Percentiles rank a stretch among this genome's conserved stretches.
phyloP scores from a whole-genome alignment of 2,329 filamentous ascomycete species.

The Blumeria hordei region DNA sequence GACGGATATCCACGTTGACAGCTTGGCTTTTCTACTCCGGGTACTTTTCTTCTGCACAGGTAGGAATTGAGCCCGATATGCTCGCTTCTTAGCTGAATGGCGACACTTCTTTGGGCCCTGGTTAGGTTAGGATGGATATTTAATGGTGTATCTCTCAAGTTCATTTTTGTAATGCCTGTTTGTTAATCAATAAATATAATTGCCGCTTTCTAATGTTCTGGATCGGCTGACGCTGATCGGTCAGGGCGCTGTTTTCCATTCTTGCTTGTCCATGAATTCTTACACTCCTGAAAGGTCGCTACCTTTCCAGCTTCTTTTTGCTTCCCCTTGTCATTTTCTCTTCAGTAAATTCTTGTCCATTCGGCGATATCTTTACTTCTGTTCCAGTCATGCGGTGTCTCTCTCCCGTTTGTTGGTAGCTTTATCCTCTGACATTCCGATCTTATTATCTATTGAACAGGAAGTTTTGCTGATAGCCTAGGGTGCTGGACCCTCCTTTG shows the following conservation, averaged over 20 bases:
- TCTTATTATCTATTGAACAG: not conserved
- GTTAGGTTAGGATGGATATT: too few species aligned
- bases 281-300: too few species aligned
- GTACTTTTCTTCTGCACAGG: not conserved
- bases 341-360: not conserved
- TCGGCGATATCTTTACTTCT: not conserved
- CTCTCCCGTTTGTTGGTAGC: not conserved
- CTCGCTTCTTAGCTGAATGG: not conserved
- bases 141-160: too few species aligned
- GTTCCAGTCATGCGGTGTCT: not conserved
- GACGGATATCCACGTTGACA: not conserved
- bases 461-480: not conserved
- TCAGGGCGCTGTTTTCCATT: too few species aligned
- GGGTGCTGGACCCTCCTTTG: not conserved
- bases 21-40: too few species aligned
- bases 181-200: too few species aligned
- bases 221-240: too few species aligned
- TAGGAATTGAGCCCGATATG: not conserved
- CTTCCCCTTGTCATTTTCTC: not conserved
- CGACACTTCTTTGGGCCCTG: not conserved
- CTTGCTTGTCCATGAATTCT: too few species aligned
- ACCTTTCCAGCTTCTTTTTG: not conserved
- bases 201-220: too few species aligned
- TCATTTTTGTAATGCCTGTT: too few species aligned
- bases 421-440: not conserved